Evolutionary conservation across 2,329 filamentous ascomycete species (phyloP).

Genomic region (Epichloe typhina): DNA sequence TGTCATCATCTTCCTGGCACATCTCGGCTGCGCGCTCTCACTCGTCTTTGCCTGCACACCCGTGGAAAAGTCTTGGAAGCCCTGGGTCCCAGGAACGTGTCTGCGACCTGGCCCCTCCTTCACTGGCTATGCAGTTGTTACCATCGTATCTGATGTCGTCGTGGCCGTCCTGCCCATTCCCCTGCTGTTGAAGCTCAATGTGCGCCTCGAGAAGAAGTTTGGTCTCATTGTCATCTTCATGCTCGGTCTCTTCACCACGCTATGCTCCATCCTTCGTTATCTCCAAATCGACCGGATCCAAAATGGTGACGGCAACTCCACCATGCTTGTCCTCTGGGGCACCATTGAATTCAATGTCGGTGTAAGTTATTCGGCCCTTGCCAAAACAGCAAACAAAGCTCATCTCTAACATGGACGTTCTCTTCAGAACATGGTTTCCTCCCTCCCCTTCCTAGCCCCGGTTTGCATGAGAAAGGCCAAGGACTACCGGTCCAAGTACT

Average conservation of each 20-base stretch:
- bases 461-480: constrained; percentile 29
- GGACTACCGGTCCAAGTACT: constrained; percentile 26
- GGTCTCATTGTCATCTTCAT: constrained; percentile 38
- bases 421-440: constrained; percentile 31
- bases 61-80: constrained; percentile 34
- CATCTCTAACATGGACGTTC: not conserved
- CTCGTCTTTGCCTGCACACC: constrained; percentile 38
- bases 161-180: constrained; percentile 38
- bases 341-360: constrained; percentile 45
- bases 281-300: constrained; percentile 37
- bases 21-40: constrained; percentile 34
- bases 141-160: constrained; percentile 35
- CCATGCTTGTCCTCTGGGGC: constrained; percentile 43
- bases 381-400: not conserved
- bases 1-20: constrained; percentile 27
- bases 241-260: constrained; percentile 39
- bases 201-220: constrained; percentile 33
- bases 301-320: constrained; percentile 38
- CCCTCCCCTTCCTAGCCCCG: constrained; percentile 31
- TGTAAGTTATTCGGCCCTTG: constrained; percentile 21
- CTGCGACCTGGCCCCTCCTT: constrained; percentile 33
- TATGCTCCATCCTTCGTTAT: constrained; percentile 40
- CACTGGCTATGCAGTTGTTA: constrained; percentile 37
- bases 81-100: constrained; percentile 26
- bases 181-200: constrained; percentile 33